phyloP scores from a whole-genome alignment of 73 alveolate species.

The Uronychia setigera region DNA sequence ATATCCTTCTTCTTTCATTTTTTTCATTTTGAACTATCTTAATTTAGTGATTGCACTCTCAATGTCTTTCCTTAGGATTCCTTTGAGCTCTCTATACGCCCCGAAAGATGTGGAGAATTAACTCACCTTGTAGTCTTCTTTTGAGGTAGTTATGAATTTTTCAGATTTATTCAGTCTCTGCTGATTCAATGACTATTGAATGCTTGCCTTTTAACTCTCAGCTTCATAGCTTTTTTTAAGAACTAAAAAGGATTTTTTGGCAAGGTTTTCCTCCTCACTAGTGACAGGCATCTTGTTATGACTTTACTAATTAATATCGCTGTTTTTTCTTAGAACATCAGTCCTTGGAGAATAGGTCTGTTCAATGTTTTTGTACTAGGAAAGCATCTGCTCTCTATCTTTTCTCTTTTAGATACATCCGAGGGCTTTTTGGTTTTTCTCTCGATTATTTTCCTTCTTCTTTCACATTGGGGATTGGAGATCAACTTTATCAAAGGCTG shows the following conservation, averaged over 20 bases:
- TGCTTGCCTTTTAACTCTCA: not conserved
- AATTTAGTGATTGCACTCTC: not conserved
- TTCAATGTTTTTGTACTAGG: not conserved
- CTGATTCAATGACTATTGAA: not conserved
- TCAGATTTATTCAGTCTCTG: not conserved
- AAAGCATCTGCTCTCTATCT: not conserved
- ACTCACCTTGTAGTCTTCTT: not conserved
- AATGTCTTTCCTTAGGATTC: not conserved
- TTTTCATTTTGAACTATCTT: not conserved
- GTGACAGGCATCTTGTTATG: no score
- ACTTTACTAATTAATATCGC: no score
- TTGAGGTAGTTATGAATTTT: not conserved
- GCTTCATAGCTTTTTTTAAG: not conserved
- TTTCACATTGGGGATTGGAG: not conserved
- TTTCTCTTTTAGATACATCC: not conserved
- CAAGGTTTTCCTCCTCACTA: not conserved
- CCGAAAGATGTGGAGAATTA: not conserved
- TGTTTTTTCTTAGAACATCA: not conserved
- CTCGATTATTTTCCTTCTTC: not conserved
- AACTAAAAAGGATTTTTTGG: not conserved
- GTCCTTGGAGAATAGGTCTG: not conserved
- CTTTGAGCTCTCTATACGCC: not conserved
- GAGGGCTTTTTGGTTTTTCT: not conserved
- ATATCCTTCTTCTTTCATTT: not conserved
- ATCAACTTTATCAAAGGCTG: not conserved